Evolutionary conservation across 192 early-diverging fungal genomes (phyloP), one percentile per base, ranked within the genome.

Genomic region (Rhizophagus sp.): DNA sequence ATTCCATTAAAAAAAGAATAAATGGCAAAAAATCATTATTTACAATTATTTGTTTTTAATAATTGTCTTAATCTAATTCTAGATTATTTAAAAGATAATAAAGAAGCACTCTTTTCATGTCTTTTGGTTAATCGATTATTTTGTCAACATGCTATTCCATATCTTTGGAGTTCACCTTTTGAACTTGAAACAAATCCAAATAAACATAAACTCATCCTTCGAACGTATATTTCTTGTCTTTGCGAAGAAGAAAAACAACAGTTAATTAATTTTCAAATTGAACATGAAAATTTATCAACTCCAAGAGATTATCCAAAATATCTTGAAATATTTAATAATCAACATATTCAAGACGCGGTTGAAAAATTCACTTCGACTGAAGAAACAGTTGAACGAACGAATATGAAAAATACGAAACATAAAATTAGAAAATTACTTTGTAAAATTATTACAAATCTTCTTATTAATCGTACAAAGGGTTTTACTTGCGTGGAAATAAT

Each of bases 61-160:
- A 30, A 67, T 13, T 67, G 66, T 67, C 66, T 67, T 34, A 27
- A 30, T 33, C 8, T 25, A 50, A 13, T 73, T 52, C 10, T 73
- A 25, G 41, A 49, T 50, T n/a, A 47, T 73, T 30, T 73, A 27
- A 73, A 73, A 30, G 19, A 73, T 57, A n/a, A 73, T 27, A 57
- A 11, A 6, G 9, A 22, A n/a, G 27, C 49, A n/a, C 30, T 73
- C 24, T 73, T 50, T 27, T 47, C 41, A 22, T 47, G 41, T 13
- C 15, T 34, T n/a, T 57, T 73, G 33, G 72, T 73, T 73, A 73
- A 73, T 49, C 39, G 72, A 10, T 22, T 25, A 13, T 52, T 39
- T 39, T 73, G 72, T 57, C 50, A 25, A 73, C 15, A 50, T 5
- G 39, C 27, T 13, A 73, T 73, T 50, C 72, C 72, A 27, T 52